Conservation (phyloP, 108 stramenopile species). For the Nannochloropsis gaditana region DNA sequence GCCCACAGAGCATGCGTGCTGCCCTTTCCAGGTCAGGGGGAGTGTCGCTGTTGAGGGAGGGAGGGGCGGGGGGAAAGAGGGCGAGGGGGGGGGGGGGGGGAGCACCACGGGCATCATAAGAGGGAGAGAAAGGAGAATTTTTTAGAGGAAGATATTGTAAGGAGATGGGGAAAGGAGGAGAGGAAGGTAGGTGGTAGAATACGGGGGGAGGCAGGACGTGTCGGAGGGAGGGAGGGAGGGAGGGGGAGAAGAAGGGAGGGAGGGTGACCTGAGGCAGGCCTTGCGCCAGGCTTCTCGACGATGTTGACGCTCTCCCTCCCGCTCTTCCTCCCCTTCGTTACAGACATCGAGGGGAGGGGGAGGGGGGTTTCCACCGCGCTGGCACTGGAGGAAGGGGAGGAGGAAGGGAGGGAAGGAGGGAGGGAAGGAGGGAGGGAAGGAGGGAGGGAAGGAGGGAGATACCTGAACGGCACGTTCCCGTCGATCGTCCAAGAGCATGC, state of each 20-base stretch:
- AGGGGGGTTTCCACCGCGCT: no score
- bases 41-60: background rate
- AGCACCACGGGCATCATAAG: background rate
- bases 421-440: background rate
- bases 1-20: no score
- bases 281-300: constrained; percentile 71
- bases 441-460: background rate
- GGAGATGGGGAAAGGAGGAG: constrained; percentile 22
- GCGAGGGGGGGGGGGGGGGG: background rate
- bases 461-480: background rate
- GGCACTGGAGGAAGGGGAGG: no score
- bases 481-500: background rate
- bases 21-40: background rate
- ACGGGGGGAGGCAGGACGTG: background rate
- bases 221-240: background rate
- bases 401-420: no score
- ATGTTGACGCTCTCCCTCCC: no score
- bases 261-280: constrained; percentile 58
- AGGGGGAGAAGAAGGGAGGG: background rate
- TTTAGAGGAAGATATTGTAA: background rate
- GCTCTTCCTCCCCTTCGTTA: no score
- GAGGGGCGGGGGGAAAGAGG: background rate
- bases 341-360: constrained; percentile 84
- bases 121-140: background rate
- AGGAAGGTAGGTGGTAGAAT: background rate